Conservation (phyloP, 495 filamentous ascomycete species). For the Penicillium alfredii region DNA sequence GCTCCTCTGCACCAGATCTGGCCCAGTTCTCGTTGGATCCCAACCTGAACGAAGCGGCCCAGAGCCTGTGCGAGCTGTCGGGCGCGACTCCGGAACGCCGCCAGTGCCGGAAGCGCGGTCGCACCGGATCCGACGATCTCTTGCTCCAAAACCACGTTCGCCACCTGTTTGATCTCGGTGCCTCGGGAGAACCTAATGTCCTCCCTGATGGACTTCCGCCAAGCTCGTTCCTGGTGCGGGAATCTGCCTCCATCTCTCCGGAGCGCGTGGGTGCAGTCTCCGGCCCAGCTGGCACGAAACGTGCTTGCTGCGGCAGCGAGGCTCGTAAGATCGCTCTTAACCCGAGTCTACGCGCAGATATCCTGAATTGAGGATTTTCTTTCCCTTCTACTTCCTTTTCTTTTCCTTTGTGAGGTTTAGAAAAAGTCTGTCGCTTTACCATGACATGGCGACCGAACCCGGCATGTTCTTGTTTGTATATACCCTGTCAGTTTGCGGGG, state of each 20-base stretch:
- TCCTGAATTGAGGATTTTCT: constrained; percentile 23
- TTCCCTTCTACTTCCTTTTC: too few species aligned
- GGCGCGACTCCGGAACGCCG: constrained; percentile 33
- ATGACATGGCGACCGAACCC: constrained; percentile 7
- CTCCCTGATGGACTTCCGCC: constrained; percentile 37
- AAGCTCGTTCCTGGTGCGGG: constrained; percentile 30
- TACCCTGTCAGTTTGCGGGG: constrained; percentile 10
- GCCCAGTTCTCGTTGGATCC: constrained; percentile 44
- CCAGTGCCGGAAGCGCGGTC: constrained; percentile 58
- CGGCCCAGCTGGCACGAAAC: constrained; percentile 41
- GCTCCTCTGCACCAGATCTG: constrained; percentile 43
- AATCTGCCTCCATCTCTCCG: constrained; percentile 14
- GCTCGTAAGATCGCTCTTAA: constrained; percentile 36
- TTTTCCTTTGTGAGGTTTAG: constrained; percentile 21
- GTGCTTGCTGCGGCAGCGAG: constrained; percentile 44
- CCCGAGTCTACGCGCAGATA: constrained; percentile 34
- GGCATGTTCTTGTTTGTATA: constrained; percentile 15
- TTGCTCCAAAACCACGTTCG: constrained; percentile 70
- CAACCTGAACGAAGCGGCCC: constrained; percentile 51
- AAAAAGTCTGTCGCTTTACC: constrained; percentile 19
- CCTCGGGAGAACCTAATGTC: constrained; percentile 26
- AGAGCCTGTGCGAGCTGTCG: constrained; percentile 60
- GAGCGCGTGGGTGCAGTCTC: constrained; percentile 25
- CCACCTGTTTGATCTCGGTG: constrained; percentile 38
- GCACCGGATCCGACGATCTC: constrained; percentile 61